Evolutionary conservation across 176 grass and related monocot genomes (phyloP).

Genomic region (Hyparrhenia diplandra): DNA sequence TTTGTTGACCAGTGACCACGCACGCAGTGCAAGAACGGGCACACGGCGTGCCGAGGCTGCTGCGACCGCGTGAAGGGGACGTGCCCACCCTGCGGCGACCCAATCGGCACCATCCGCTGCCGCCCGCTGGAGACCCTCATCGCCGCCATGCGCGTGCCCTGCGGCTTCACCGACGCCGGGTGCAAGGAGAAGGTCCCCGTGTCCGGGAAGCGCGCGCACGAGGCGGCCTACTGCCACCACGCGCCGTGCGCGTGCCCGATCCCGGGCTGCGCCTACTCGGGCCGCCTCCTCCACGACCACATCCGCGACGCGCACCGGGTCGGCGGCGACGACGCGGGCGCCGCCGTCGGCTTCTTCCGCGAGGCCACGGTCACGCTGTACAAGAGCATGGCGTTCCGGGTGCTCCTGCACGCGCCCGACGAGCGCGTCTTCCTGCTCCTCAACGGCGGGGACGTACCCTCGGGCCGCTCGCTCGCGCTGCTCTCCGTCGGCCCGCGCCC

Average conservation of each 20-base stretch:
- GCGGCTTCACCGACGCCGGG: not conserved
- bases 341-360: not conserved
- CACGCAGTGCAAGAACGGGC: slow-evolving; percentile 10
- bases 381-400: not conserved
- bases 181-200: not conserved
- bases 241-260: not conserved
- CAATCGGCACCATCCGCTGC: not conserved
- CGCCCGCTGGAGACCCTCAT: not conserved
- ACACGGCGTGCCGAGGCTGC: not conserved
- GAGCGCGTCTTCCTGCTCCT: not conserved
- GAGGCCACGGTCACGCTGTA: not conserved
- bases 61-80: not conserved
- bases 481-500: not conserved
- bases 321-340: not conserved
- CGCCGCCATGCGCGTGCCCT: not conserved
- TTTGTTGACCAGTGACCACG: no score
- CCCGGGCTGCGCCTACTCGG: not conserved
- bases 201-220: not conserved
- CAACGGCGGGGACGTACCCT: not conserved
- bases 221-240: not conserved
- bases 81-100: not conserved
- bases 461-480: not conserved
- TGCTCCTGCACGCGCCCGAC: not conserved
- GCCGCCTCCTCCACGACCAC: not conserved
- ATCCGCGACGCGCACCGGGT: not conserved